Base-by-base conservation (phyloP, 441 rosid genomes). In the Cnidoscolus chayamansa region DNA sequence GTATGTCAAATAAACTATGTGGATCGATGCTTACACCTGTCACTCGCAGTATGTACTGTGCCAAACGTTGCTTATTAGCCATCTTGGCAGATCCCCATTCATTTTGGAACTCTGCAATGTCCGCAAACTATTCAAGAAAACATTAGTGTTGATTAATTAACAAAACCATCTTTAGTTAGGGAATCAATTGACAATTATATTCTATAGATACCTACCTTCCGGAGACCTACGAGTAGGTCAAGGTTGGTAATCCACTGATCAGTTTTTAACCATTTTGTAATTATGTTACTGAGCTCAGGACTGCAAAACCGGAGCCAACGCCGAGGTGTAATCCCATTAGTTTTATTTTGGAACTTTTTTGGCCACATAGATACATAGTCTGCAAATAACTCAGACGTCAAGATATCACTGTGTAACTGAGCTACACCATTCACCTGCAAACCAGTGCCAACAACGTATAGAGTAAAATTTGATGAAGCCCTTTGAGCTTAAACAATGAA, bases 401-500 rank as follows among this genome's bases (percentile, higher is more conserved):
- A 83, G 75, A 95, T 95, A 81, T 95, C 98, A 81, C 97, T 95
- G 78, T 95, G 99, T 67, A 95, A 85, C 81, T 93, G 94, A 70
- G 99, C 99, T 78, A 95, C 99, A 48, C 99, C 98, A 84, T 95
- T 95, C 57, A 95, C 99, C 99, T 95, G 79, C 61, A 83, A 71
- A 58, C 63, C 63, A 56, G 70, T 12, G 65, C 68, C 64, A 49
- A 70, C 40, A 17, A 25, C 25, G 58, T 63, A 55, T 68, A 65
- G 74, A 43, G 19, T 62, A 67, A 65, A 49, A 47, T 54, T 60
- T 25, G 40, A 40, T 20, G 30, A 20, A 57, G 16, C 54, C 12
- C 11, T 63, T 74, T 19, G 61, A 31, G 25, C 20, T 53, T 37
- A 30, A 56, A 60, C 40, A 35, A 35, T 35, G 40, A 35, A 35